Evolutionary conservation across 371 early-diverging fungal species (phyloP), one percentile per base, ranked within the genome.

Genomic region (Rhizopus delemar): DNA sequence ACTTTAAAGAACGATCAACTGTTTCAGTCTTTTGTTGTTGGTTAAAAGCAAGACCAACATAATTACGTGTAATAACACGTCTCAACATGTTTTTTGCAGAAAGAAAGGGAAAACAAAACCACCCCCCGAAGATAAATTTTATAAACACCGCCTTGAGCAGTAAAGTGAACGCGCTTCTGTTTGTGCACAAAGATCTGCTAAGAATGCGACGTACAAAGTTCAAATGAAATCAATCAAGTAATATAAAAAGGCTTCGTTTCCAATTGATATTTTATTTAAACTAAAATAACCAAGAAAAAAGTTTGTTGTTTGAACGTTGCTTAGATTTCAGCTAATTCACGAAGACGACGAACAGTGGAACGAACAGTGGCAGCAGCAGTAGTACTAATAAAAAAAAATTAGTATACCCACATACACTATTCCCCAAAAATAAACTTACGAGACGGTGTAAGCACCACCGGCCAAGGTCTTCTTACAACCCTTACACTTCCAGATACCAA

Each of bases 401-500:
- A 3, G 34, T 31, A 4, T 13, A 51, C 11, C 1, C 28, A 39
- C 36, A 53, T 16, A 38, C 38, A 8, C 12, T 5, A 53, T 13
- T 1, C 1, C 4, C 8, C 28, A 8, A 55, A 9, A 38, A 33
- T 29, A 49, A 28, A 73, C 71, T 78, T 73, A 85, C 77, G 85
- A 87, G 58, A 96, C 87, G 53, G 93, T 91, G 91, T 95, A 99
- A 69, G 99, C 99, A 71, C 99, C 99, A 66, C 99, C 99, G 60
- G 99, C 98, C 76, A 98, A 81, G 71, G 82, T 81, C 87, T 97
- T 94, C 74, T 86, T 88, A 88, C 99, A 99, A 60, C 92, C 93
- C 78, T 88, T 90, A 91, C 99, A 99, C 82, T 94, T 88, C 99
- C 99, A 99, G 89, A 99, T 98, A 74, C 99, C 99, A 70, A 99